A percentile compares a stretch with the other conserved stretches of the same genome.
phyloP scores from a whole-genome alignment of 371 early-diverging fungal species.

The Lichtheimia ornata region DNA sequence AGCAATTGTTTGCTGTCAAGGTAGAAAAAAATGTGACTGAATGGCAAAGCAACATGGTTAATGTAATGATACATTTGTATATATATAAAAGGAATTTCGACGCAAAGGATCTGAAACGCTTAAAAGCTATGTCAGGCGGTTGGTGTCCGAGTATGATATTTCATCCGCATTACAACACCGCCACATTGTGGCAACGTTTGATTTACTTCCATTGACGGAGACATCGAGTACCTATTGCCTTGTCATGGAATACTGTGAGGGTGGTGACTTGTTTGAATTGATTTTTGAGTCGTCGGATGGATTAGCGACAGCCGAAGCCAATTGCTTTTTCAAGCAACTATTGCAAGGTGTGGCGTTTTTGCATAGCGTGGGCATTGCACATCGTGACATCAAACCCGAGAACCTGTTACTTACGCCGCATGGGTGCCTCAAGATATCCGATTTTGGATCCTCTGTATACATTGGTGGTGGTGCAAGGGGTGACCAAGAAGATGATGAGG shows the following conservation, averaged over 20 bases:
- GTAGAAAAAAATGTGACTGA: slow-evolving; percentile 16
- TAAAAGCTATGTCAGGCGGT: slow-evolving; percentile 81
- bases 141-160: slow-evolving; percentile 91
- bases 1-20: slow-evolving; percentile 56
- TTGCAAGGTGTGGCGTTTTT: slow-evolving; percentile 67
- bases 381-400: slow-evolving; percentile 84
- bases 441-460: slow-evolving; percentile 90
- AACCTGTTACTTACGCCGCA: slow-evolving; percentile 66
- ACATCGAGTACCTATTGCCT: slow-evolving; percentile 57
- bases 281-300: slow-evolving; percentile 42
- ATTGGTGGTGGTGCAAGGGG: slow-evolving; percentile 67
- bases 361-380: slow-evolving; percentile 68
- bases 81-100: slow-evolving; percentile 55
- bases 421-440: slow-evolving; percentile 79
- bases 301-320: slow-evolving; percentile 36
- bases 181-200: slow-evolving; percentile 90
- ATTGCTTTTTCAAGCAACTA: slow-evolving; percentile 66
- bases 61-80: no score
- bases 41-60: no score
- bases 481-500: slow-evolving; percentile 12
- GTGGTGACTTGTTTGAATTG: slow-evolving; percentile 64
- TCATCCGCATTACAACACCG: slow-evolving; percentile 82
- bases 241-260: slow-evolving; percentile 76
- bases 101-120: slow-evolving; percentile 54
- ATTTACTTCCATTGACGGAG: slow-evolving; percentile 77